Percentiles rank a stretch among this genome's conserved stretches.
Evolutionary conservation across 2,329 filamentous ascomycete genomes (phyloP).

Genomic region (Scedosporium dehoogii): DNA sequence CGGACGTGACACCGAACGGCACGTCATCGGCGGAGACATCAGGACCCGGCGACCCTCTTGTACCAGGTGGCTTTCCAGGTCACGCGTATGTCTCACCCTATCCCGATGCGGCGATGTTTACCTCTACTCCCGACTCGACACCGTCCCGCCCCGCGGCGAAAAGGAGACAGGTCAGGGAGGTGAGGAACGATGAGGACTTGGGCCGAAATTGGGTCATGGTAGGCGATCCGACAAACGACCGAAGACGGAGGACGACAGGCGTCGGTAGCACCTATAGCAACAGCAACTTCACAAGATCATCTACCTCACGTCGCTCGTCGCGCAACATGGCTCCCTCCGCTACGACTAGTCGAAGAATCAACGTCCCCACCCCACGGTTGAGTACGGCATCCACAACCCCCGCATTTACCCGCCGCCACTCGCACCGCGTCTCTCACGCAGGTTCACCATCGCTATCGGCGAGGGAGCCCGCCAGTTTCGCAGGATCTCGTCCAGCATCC

Average conservation of each 20-base stretch:
- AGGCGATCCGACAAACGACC: slow-evolving; percentile 22
- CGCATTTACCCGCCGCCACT: slow-evolving; percentile 6
- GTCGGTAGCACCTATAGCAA: not conserved
- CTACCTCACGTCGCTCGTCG: slow-evolving; percentile 10
- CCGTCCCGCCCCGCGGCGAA: slow-evolving; percentile 38
- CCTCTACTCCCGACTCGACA: slow-evolving; percentile 24
- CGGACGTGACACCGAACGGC: not conserved
- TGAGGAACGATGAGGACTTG: slow-evolving; percentile 39
- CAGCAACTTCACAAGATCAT: not conserved
- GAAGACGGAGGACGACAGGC: not conserved
- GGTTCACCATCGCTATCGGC: slow-evolving; percentile 10
- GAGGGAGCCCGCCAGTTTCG: slow-evolving; percentile 11
- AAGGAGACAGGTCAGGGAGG: slow-evolving; percentile 40
- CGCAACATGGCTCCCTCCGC: slow-evolving; percentile 12
- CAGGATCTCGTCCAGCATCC: slow-evolving; percentile 22
- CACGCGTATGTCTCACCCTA: slow-evolving; percentile 10
- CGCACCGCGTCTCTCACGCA: not conserved
- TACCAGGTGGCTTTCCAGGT: slow-evolving; percentile 20
- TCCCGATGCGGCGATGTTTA: slow-evolving; percentile 16
- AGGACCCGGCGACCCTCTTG: slow-evolving; percentile 12
- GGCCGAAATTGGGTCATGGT: slow-evolving; percentile 66
- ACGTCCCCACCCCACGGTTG: slow-evolving; percentile 27
- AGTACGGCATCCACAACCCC: slow-evolving; percentile 11
- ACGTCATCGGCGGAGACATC: not conserved
- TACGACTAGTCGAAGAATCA: slow-evolving; percentile 26